Conservation (phyloP, 75 land plant genomes). For the Picea sitchensis region DNA sequence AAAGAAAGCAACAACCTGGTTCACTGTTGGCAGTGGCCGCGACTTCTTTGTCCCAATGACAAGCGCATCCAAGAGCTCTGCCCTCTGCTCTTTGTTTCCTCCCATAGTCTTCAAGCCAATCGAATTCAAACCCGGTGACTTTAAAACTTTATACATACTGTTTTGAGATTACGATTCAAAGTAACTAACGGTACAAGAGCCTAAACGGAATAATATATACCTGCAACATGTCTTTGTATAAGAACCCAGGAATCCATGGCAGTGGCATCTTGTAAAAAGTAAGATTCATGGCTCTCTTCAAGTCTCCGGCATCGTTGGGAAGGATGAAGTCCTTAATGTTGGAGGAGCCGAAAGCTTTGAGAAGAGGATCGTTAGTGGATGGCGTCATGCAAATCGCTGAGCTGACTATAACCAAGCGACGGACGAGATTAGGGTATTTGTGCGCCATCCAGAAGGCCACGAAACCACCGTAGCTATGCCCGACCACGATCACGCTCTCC, state of each 20-base stretch:
- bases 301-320: background rate
- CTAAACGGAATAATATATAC: background rate
- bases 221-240: background rate
- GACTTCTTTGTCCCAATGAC: background rate
- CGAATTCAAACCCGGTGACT: background rate
- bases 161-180: background rate
- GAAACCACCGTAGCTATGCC: conserved; percentile 23
- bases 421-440: conserved; percentile 32
- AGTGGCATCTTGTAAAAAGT: background rate
- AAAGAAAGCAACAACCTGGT: background rate
- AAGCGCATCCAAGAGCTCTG: background rate
- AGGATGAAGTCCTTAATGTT: too few species aligned
- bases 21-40: background rate
- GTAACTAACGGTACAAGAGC: background rate
- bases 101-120: background rate
- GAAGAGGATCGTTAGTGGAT: too few species aligned
- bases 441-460: conserved; percentile 16
- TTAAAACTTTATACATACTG: background rate
- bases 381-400: conserved; percentile 27
- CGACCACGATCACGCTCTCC: conserved; percentile 14
- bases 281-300: background rate
- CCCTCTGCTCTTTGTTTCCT: background rate
- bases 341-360: too few species aligned
- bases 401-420: conserved; percentile 70
- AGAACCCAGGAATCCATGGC: background rate